phyloP scores from a whole-genome alignment of 2,329 filamentous ascomycete genomes.

The Botrytis medusae region DNA sequence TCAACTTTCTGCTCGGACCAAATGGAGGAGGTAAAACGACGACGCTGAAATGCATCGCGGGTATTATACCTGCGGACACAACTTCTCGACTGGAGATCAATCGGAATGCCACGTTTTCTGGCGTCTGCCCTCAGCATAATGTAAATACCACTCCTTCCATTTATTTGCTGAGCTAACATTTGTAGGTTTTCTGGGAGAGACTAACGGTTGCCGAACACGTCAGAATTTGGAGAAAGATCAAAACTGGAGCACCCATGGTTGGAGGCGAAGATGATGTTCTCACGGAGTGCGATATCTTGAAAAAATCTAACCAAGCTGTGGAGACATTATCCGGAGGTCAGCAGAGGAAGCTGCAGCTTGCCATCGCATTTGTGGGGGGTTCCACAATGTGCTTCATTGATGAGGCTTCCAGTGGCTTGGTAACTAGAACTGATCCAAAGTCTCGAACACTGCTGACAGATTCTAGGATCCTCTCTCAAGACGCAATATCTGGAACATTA shows the following conservation, averaged over 20 bases:
- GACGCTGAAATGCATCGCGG: not conserved
- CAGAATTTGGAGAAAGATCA: slow-evolving; percentile 60
- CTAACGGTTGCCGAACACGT: slow-evolving; percentile 64
- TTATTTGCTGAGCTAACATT: not conserved
- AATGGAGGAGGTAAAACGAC: not conserved
- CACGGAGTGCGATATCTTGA: not conserved
- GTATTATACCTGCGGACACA: not conserved
- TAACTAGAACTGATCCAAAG: not conserved
- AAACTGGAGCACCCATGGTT: slow-evolving; percentile 44
- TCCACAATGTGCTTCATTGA: slow-evolving; percentile 64
- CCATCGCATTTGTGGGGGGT: slow-evolving; percentile 67
- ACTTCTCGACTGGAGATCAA: not conserved
- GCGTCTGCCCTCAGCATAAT: not conserved
- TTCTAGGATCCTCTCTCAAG: slow-evolving; percentile 55
- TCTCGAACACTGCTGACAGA: not conserved
- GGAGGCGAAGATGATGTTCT: slow-evolving; percentile 39
- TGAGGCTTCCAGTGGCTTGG: slow-evolving; percentile 64
- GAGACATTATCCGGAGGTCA: slow-evolving; percentile 64
- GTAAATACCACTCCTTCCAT: not conserved
- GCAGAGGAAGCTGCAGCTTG: slow-evolving; percentile 65
- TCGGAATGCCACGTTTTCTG: not conserved
- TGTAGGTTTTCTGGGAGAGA: slow-evolving; percentile 57
- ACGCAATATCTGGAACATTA: slow-evolving; percentile 68
- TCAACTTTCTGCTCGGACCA: not conserved
- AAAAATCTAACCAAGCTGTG: slow-evolving; percentile 37